Base-by-base conservation (phyloP, 2,329 filamentous ascomycete species). In the Xylaria sp. region DNA sequence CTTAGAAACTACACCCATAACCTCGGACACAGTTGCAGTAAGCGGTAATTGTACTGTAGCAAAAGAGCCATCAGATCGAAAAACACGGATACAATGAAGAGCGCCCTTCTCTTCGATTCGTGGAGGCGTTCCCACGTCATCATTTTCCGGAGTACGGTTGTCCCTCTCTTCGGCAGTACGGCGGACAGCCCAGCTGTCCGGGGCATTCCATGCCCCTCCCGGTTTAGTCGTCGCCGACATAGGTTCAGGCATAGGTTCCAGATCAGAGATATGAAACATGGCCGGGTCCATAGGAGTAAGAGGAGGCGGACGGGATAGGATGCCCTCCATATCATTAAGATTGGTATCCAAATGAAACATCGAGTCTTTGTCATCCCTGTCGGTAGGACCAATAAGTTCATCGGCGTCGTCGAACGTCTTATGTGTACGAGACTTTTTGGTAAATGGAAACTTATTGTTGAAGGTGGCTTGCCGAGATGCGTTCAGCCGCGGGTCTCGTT, bases 101-200 rank as follows among this genome's bases (percentile, higher is more conserved):
- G 87, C 85, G 34, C 88, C 85, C 76, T 93, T 92, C 78, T 95
- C 92, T 64, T 95, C 92, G 1, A 90, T 87, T 58, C 88, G 88
- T 6, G 88, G 85, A n/a, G 89, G 86, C 59, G 88, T 87, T 55
- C 88, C 90, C 32, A 86, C 83, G 63, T 95, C 92, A 70, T 94
- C 92, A 14, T 87, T 83, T 65, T 93, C 92, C 1, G 84, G 82
- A 4, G 78, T 81, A 73, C 83, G 86, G 72, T 85, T 79, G 60
- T 85, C 83, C 69, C 86, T 86, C 63, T 93, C 91, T 73, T 93
- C 90, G 7, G 87, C 88, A 53, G 85, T 85, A 68, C 89, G 90
- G 73, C 92, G 93, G 30, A 98, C 95, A 59, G 93, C 94, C 96
- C 96, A 99, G 78, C 94, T 98, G 79, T 98, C 95, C 1, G 96